Conservation (phyloP, 2,329 filamentous ascomycete species). For the Colletotrichum paranaense region DNA sequence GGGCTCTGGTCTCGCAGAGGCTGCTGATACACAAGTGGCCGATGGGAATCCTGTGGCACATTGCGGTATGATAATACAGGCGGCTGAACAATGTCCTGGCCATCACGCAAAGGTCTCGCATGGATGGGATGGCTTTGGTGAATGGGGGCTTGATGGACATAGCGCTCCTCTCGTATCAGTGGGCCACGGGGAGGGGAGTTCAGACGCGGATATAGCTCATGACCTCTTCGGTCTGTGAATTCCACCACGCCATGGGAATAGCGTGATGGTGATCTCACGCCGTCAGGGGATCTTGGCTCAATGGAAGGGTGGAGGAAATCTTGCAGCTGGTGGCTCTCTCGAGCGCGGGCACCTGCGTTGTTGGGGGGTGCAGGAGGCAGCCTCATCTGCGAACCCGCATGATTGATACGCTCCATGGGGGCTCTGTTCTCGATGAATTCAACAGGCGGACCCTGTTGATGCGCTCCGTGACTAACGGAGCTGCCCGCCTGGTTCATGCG, state of each 20-base stretch:
- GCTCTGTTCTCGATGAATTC: constrained; percentile 8
- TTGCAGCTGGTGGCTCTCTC: constrained; percentile 44
- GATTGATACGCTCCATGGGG: constrained; percentile 30
- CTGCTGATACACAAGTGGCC: constrained; percentile 35
- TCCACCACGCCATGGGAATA: constrained; percentile 16
- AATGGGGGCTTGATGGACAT: neutral
- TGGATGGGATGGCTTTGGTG: constrained; percentile 10
- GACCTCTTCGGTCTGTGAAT: constrained; percentile 25
- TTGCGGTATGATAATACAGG: constrained; percentile 3
- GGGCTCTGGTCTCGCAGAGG: constrained; percentile 43
- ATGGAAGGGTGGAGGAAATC: constrained; percentile 60
- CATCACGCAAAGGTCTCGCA: neutral
- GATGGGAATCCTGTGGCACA: constrained; percentile 34
- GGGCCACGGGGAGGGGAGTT: constrained; percentile 12
- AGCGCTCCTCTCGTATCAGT: neutral
- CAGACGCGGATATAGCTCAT: constrained; percentile 5
- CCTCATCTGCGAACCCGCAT: constrained; percentile 32
- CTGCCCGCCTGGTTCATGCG: constrained; percentile 1
- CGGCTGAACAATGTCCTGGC: neutral
- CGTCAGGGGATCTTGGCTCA: constrained; percentile 53
- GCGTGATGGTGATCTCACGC: constrained; percentile 10
- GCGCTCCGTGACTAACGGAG: constrained; percentile 32
- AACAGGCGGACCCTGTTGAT: constrained; percentile 11
- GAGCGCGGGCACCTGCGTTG: constrained; percentile 34
- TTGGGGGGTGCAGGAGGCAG: constrained; percentile 34